These are phyloP conservation scores for Phytopythium vexans DNA, from an alignment of 352 stramenopile species.

Conservation along the genomic window DNA sequence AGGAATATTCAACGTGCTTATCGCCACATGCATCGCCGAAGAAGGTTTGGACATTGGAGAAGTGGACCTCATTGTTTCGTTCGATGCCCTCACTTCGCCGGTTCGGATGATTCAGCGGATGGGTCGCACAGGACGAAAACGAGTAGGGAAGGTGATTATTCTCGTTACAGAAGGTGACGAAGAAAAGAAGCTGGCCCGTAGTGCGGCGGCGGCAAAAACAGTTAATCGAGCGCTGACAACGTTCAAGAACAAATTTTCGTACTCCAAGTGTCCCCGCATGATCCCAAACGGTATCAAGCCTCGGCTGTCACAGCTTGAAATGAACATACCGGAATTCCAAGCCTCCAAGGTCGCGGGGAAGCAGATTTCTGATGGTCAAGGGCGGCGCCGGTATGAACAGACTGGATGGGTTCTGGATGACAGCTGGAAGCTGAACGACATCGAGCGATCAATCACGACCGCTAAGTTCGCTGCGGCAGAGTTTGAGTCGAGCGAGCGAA, in stretches of 20 bases:
- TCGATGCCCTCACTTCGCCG: slow-evolving; percentile 92
- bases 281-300: slow-evolving; percentile 49
- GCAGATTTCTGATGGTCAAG: slow-evolving; percentile 8
- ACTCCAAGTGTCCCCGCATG: slow-evolving; percentile 79
- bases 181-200: slow-evolving; percentile 83
- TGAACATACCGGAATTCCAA: slow-evolving; percentile 82
- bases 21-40: slow-evolving; percentile 95
- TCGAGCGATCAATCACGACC: slow-evolving; percentile 46
- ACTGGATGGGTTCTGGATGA: slow-evolving; percentile 1
- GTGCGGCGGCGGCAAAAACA: slow-evolving; percentile 74
- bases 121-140: slow-evolving; percentile 95
- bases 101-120: slow-evolving; percentile 95
- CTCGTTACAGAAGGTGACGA: slow-evolving; percentile 89
- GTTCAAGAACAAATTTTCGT: slow-evolving; percentile 89
- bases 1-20: slow-evolving; percentile 90
- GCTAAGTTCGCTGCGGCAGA: slow-evolving; percentile 45
- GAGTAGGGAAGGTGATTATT: slow-evolving; percentile 89
- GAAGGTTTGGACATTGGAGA: slow-evolving; percentile 96
- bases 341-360: slow-evolving; percentile 72
- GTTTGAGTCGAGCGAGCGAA: slow-evolving; percentile 26
- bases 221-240: slow-evolving; percentile 78
- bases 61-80: slow-evolving; percentile 94
- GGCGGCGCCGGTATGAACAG: slow-evolving; percentile 1
- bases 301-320: slow-evolving; percentile 44
- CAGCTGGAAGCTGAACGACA: slow-evolving; percentile 60